Percentiles rank a stretch among this genome's conserved stretches.
Conservation (phyloP, 2,329 filamentous ascomycete genomes). For the Fusarium papillatum region DNA sequence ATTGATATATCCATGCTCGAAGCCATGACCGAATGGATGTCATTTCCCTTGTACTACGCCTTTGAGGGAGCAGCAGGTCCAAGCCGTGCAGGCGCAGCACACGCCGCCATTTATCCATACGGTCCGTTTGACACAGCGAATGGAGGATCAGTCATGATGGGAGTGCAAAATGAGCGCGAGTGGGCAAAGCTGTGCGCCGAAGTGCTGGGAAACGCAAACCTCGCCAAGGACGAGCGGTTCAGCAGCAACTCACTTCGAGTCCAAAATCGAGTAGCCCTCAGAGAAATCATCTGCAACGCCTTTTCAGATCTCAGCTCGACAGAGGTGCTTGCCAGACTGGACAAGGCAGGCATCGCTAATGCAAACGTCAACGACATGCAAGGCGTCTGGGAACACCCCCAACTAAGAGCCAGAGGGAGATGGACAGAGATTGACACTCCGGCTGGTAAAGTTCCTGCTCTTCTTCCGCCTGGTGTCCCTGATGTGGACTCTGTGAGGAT, state of each 20-base stretch:
- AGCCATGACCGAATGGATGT: conserved; percentile 71
- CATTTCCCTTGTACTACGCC: conserved; percentile 67
- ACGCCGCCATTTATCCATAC: conserved; percentile 69
- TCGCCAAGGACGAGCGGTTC: conserved; percentile 62
- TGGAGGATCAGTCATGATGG: conserved; percentile 65
- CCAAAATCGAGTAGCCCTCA: conserved; percentile 61
- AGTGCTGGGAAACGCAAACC: conserved; percentile 57
- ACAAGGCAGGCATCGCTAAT: conserved; percentile 66
- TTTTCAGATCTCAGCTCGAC: conserved; percentile 56
- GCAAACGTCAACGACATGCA: conserved; percentile 68
- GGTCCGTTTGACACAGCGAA: conserved; percentile 65
- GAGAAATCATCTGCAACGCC: conserved; percentile 56
- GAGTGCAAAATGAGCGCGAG: conserved; percentile 70
- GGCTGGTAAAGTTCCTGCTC: conserved; percentile 58
- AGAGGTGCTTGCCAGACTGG: conserved; percentile 57
- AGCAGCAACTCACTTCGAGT: conserved; percentile 59
- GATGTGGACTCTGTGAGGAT: conserved; percentile 46
- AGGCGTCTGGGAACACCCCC: conserved; percentile 66
- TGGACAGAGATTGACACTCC: conserved; percentile 66
- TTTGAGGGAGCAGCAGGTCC: conserved; percentile 59
- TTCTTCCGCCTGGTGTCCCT: conserved; percentile 62
- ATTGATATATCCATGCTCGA: conserved; percentile 72
- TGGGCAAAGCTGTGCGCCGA: conserved; percentile 63
- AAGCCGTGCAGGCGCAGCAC: conserved; percentile 61
- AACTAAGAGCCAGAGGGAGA: conserved; percentile 62